Evolutionary conservation across 2,329 filamentous ascomycete genomes (phyloP), one percentile per base, ranked within the genome.

Genomic region (Pyrenophora teres): DNA sequence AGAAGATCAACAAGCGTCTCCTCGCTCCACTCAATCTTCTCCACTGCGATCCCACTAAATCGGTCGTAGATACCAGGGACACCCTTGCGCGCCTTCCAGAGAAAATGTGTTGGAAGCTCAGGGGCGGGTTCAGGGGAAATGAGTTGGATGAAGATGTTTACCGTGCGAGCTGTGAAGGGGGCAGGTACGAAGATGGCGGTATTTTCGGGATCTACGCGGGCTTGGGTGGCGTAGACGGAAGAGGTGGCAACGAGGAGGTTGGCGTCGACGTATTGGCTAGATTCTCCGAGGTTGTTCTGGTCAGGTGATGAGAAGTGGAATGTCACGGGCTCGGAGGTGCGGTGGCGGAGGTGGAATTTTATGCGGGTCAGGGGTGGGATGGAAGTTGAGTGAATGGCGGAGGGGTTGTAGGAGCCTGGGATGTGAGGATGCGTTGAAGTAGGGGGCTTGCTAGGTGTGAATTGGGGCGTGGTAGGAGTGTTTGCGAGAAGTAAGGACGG

Each of bases 141-240:
- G 12, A 54, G 37, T 32, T 54, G 51, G 4, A 38, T 32, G 37
- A 54, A 50, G 9, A 32, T 32, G 19, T 54, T 50, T 0, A 54
- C 36, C 1, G 42, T 54, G 6, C 31, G 39, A 6, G 16, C 15
- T 15, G 31, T 10, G 3, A 54, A 38, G 5, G 35, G 8, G 6
- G 13, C 16, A 6, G 45, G 45, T 1, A 41, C 45, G 0, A 18
- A 13, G 19, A 48, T 36, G 30, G 36, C n/a, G 38, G 19, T 48
- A 15, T 19, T 6, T 3, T 35, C 16, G 6, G 45, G 9, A 12
- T 25, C 13, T 35, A 21, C 6, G 4, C 23, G 8, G 23, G 15
- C 7, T 35, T 12, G 12, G 38, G 1, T 18, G 9, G 45, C 38
- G 21, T 41, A 41, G 7, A 30, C 27, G 2, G 38, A 30, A 1